Base-by-base conservation (phyloP, 1,284 basidiomycete genomes). In the Heterobasidion annosum region DNA sequence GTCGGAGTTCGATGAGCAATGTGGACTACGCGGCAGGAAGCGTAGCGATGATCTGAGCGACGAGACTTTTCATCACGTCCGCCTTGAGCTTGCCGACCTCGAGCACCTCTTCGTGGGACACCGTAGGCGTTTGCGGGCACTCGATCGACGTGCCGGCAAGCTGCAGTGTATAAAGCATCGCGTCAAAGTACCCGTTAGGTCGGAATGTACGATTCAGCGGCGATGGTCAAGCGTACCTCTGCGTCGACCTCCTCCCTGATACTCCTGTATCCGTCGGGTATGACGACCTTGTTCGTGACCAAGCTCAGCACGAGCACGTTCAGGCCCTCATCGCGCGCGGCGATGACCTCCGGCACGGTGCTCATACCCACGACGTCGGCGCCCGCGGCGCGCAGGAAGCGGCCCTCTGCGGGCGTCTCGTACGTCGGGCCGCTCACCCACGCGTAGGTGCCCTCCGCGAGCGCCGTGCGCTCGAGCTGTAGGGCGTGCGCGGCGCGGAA, bases 351-450 rank as follows among this genome's bases (percentile, higher is more conserved):
- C 0, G 91, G 91, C n/a, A 93, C 79, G 0, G 91, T 93, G 60
- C 86, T 90, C 91, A 93, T 93, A 2, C 91, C 91, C 1, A 93
- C 90, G 8, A 91, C 86, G 62, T 91, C 89, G 3, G 82, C 89
- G 4, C 89, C 90, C 0, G 78, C 79, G n/a, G 68, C 68, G 19
- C 87, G 73, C 50, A 92, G 68, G 65, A 90, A 81, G 46, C 81
- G 72, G n/a, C 89, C 89, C 62, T 92, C 89, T 0, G 87, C 88
- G 1, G 87, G 81, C 0, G 87, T 88, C 69, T 93, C 91, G 66
- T 93, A 93, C 4, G 88, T 87, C 1, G 91, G 91, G 0, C 88
- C 89, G 32, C 81, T 77, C 43, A 93, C 91, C 86, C 90, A 93
- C 3, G 89, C 89, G 61, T 93, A 93, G 0, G 79, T 83, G 0